A percentile compares a stretch with the other conserved stretches of the same genome.
phyloP scores from a whole-genome alignment of 1,139 yeast genomes.

The Pichia cactophila region DNA sequence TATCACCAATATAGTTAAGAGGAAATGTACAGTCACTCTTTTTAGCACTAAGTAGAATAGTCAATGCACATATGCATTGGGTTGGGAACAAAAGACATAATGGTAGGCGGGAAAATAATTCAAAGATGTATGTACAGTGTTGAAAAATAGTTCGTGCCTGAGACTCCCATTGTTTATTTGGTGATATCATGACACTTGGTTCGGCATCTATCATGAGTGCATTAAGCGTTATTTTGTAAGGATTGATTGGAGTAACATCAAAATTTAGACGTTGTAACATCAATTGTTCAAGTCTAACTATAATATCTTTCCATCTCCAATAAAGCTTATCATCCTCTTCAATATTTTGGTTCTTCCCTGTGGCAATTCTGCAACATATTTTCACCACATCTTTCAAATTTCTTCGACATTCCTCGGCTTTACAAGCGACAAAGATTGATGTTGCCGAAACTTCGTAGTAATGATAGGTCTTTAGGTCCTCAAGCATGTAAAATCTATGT shows the following conservation, averaged over 20 bases:
- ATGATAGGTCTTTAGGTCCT: conserved; percentile 34
- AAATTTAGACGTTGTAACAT: conserved; percentile 43
- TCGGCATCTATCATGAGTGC: conserved; percentile 16
- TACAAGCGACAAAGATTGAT: conserved; percentile 42
- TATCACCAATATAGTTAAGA: conserved; percentile 9
- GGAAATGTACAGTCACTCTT: conserved; percentile 18
- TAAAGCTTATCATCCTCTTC: conserved; percentile 42
- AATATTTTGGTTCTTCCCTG: conserved; percentile 32
- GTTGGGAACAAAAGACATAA: conserved; percentile 20
- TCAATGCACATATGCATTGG: conserved; percentile 21
- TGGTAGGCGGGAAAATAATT: conserved; percentile 24
- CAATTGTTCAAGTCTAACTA: conserved; percentile 38
- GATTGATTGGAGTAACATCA: conserved; percentile 38
- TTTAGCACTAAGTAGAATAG: conserved; percentile 18
- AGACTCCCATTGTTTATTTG: conserved; percentile 15
- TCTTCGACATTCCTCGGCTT: conserved; percentile 44
- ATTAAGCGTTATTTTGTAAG: conserved; percentile 29
- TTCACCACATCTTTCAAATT: conserved; percentile 39
- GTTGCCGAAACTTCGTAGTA: conserved; percentile 41
- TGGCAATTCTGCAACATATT: conserved; percentile 38
- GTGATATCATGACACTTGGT: not conserved
- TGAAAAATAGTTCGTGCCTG: conserved; percentile 18
- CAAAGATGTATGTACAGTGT: conserved; percentile 23
- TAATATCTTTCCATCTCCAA: conserved; percentile 43
- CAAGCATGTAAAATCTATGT: conserved; percentile 45